Conservation (phyloP, 176 grass and related monocot species). For the Ampelocalamus luodianensis region DNA sequence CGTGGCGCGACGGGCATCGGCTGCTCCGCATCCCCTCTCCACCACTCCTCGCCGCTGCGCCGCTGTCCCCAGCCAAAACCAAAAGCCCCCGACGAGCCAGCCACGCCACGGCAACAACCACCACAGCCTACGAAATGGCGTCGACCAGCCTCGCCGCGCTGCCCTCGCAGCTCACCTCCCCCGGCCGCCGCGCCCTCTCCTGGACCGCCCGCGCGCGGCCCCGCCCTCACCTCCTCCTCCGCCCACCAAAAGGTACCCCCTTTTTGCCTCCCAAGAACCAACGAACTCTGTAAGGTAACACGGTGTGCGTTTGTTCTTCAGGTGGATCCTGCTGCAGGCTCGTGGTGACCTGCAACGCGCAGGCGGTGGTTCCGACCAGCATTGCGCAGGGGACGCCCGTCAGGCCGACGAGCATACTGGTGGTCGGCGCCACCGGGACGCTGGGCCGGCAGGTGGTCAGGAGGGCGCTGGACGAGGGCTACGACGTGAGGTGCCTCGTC, state of each 20-base stretch:
- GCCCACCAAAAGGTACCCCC: slow-evolving; percentile 39
- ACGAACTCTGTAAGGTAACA: background rate
- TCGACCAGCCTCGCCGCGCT: slow-evolving; percentile 63
- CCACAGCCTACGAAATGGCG: slow-evolving; percentile 26
- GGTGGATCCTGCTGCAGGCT: slow-evolving; percentile 50
- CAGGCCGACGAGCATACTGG: slow-evolving; percentile 83
- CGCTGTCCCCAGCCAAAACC: slow-evolving; percentile 23
- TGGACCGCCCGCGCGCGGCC: slow-evolving; percentile 28
- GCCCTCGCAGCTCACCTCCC: slow-evolving; percentile 56
- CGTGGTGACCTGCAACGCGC: slow-evolving; percentile 68
- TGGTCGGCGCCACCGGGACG: slow-evolving; percentile 93
- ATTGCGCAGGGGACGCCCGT: slow-evolving; percentile 91
- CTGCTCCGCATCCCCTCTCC: slow-evolving; percentile 52
- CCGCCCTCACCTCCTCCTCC: slow-evolving; percentile 25
- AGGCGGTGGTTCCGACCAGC: slow-evolving; percentile 68
- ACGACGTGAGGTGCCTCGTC: slow-evolving; percentile 96
- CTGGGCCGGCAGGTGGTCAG: slow-evolving; percentile 88
- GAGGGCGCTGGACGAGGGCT: slow-evolving; percentile 93
- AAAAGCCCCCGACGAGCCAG: slow-evolving; percentile 7
- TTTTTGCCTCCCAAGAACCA: background rate
- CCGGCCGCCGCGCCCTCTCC: slow-evolving; percentile 46
- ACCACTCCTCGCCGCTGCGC: slow-evolving; percentile 37
- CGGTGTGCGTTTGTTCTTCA: slow-evolving; percentile 36
- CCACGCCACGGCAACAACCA: slow-evolving; percentile 2
- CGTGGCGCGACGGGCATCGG: slow-evolving; percentile 87